Evolutionary conservation across 108 stramenopile species (phyloP), one percentile per base, ranked within the genome.

Genomic region (Skeletonema costatum): DNA sequence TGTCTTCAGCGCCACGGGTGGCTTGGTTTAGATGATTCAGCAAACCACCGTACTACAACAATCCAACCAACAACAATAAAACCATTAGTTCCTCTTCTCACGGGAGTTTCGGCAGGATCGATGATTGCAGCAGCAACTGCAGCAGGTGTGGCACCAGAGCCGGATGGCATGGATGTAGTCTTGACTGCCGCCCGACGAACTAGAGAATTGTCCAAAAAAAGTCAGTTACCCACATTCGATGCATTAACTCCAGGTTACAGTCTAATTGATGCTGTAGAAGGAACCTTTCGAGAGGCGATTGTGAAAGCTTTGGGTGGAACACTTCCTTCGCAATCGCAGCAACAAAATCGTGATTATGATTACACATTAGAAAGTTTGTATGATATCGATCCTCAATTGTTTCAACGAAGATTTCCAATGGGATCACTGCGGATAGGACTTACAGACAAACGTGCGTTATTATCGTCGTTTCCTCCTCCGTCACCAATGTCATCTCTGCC

Each of bases 91-190:
- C 73, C 85, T 29, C 29, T 79, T 13, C 62, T 90, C 14, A 85
- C 85, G 21, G 90, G 90, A 19, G 90, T 89, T 35, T 85, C 83
- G 29, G 90, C 87, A 10, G 90, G 90, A 2, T 88, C 90, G 5
- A 75, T 91, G 58, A 68, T 83, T 30, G 85, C 87, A 9, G 71
- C 87, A 17, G 80, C 88, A 1, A 56, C 86, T 3, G 25, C 73
- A 5, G 75, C 85, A 7, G 88, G 86, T 32, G 78, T 91, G 1
- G 35, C 46, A 42, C 85, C 88, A 4, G 83, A 87, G 25, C 79
- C 79, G 10, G 85, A 87, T 75, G 85, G 83, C 16, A 87, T 91
- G 88, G 72, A 75, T 38, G 79, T 76, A 1, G 78, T 79, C 0
- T 32, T 89, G 41, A 71, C 80, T 48, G 75, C 87, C 17, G 82